phyloP scores from a whole-genome alignment of 495 filamentous ascomycete species.

The Penicillium soppii region DNA sequence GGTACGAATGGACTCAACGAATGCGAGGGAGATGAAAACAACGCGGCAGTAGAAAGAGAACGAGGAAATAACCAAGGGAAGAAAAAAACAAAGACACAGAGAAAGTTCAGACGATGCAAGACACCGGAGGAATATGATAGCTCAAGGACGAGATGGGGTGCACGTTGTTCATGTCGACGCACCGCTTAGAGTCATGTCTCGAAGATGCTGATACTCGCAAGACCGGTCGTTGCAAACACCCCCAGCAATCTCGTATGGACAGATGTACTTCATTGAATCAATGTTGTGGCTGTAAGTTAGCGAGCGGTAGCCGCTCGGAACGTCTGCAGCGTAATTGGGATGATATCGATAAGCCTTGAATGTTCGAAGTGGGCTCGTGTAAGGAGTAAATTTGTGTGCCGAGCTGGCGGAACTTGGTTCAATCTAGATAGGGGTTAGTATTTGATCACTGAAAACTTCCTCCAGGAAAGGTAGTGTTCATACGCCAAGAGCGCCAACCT shows the following conservation, averaged over 20 bases:
- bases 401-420: slow-evolving; percentile 12
- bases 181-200: slow-evolving; percentile 76
- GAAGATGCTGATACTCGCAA: slow-evolving; percentile 78
- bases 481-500: slow-evolving; percentile 39
- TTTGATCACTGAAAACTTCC: slow-evolving; percentile 9
- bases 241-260: slow-evolving; percentile 68
- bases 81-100: slow-evolving; percentile 12
- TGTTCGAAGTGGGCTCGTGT: slow-evolving; percentile 75
- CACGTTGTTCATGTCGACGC: slow-evolving; percentile 55
- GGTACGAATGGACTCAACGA: slow-evolving; percentile 5
- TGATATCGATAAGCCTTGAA: slow-evolving; percentile 92
- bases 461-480: slow-evolving; percentile 22
- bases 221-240: slow-evolving; percentile 73
- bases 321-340: slow-evolving; percentile 64
- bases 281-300: slow-evolving; percentile 91
- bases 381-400: slow-evolving; percentile 61
- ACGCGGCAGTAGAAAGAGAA: no score
- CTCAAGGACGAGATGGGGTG: slow-evolving; percentile 11
- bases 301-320: slow-evolving; percentile 78
- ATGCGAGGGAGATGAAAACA: no score
- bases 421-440: slow-evolving; percentile 28
- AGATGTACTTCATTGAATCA: slow-evolving; percentile 68
- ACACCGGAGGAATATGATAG: slow-evolving; percentile 10
- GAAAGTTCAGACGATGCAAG: slow-evolving; percentile 9
- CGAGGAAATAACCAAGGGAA: no score